Percentiles rank a stretch among this genome's conserved stretches.
These are phyloP conservation scores for Arthrobotrys iridis DNA, from an alignment of 2,329 filamentous ascomycete species.

Conservation along the genomic window DNA sequence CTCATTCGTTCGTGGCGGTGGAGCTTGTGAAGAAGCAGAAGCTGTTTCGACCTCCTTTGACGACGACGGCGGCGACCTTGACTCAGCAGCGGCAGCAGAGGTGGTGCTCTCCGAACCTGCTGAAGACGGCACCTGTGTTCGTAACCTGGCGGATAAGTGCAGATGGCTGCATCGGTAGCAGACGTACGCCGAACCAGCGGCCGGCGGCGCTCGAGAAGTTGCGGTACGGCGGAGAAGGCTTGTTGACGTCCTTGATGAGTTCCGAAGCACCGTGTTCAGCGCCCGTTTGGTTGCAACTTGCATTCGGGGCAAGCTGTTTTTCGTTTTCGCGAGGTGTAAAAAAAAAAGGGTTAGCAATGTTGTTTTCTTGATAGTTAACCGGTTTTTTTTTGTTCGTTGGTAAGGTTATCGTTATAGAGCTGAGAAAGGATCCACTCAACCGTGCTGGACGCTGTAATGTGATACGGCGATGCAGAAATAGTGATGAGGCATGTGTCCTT, in stretches of 20 bases:
- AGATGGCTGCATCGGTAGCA: constrained; percentile 60
- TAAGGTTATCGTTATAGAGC: too few species aligned
- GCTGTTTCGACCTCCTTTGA: constrained; percentile 17
- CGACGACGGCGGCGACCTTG: background rate
- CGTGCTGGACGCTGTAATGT: background rate
- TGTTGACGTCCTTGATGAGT: constrained; percentile 60
- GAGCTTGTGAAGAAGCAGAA: background rate
- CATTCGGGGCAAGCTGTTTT: constrained; percentile 58
- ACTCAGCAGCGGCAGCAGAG: constrained; percentile 20
- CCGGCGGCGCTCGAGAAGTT: background rate
- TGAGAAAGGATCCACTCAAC: background rate
- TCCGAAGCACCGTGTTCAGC: constrained; percentile 62
- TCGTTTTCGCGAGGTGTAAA: constrained; percentile 23
- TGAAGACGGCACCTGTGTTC: constrained; percentile 24
- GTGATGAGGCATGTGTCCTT: constrained; percentile 45
- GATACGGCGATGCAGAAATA: background rate
- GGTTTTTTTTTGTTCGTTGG: too few species aligned
- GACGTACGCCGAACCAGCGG: constrained; percentile 58
- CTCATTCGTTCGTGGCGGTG: constrained; percentile 17
- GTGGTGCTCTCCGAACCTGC: constrained; percentile 5
- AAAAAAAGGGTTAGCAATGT: constrained; percentile 59
- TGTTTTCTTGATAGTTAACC: too few species aligned
- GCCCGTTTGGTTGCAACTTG: constrained; percentile 62
- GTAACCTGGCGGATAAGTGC: constrained; percentile 43
- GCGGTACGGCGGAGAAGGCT: background rate